phyloP scores from a whole-genome alignment of 345 rosid species.

The Syzygium grande region DNA sequence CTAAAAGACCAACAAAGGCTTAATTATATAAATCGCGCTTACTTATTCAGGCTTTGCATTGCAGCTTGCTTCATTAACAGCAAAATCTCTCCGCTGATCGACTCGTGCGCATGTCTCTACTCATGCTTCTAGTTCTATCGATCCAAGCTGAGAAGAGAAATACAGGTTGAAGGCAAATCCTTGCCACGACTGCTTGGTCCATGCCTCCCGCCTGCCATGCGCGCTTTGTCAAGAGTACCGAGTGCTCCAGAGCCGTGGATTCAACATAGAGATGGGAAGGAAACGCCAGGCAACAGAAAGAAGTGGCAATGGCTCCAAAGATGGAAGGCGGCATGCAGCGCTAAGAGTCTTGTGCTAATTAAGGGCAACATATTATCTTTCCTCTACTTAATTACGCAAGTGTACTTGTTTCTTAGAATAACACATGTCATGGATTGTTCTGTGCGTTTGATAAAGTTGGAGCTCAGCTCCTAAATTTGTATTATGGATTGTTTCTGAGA shows the following conservation, averaged over 20 bases:
- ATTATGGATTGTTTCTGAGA: too few species aligned
- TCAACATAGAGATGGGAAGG: neutral
- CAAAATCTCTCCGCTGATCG: constrained; percentile 15
- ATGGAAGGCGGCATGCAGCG: neutral
- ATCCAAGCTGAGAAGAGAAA: constrained; percentile 26
- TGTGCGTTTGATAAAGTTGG: neutral
- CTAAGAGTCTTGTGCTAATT: neutral
- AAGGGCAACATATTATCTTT: neutral
- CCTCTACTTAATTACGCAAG: neutral
- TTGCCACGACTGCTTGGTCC: neutral
- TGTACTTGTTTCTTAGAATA: neutral
- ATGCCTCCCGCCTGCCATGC: neutral
- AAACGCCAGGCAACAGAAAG: neutral
- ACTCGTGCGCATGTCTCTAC: constrained; percentile 9
- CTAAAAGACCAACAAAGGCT: neutral
- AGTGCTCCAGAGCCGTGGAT: neutral
- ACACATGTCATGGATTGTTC: neutral
- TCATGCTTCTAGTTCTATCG: constrained; percentile 20
- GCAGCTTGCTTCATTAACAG: constrained; percentile 27
- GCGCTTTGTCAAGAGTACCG: constrained; percentile 4
- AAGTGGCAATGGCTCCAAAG: neutral
- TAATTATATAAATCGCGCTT: neutral
- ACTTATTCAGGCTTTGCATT: neutral
- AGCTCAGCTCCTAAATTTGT: neutral
- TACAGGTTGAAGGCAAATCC: neutral